Percentiles rank a stretch among this genome's conserved stretches.
Evolutionary conservation across 2,329 filamentous ascomycete genomes (phyloP).

Genomic region (Aspergillus sp.): DNA sequence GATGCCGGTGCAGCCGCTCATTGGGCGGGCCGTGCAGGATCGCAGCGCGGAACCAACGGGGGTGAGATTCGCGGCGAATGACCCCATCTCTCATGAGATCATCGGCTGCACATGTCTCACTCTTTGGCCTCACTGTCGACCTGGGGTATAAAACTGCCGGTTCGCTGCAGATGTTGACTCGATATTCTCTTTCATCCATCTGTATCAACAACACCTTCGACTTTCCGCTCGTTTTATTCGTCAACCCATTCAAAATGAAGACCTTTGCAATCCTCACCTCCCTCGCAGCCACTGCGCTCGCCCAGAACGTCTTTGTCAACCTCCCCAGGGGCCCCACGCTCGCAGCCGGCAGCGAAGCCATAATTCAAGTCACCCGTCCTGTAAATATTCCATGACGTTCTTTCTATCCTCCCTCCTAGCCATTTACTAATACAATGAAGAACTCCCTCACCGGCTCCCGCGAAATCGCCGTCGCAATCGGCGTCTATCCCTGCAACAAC

Average conservation of each 20-base stretch:
- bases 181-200: neutral
- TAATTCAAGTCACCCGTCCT: slow-evolving; percentile 36
- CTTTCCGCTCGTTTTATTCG: neutral
- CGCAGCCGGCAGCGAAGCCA: slow-evolving; percentile 26
- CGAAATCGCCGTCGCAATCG: slow-evolving; percentile 37
- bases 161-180: neutral
- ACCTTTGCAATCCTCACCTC: slow-evolving; percentile 23
- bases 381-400: slow-evolving; percentile 23
- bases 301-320: slow-evolving; percentile 34
- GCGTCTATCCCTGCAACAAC: slow-evolving; percentile 31
- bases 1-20: neutral
- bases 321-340: slow-evolving; percentile 28
- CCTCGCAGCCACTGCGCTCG: slow-evolving; percentile 29
- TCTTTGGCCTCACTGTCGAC: neutral
- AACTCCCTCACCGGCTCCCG: slow-evolving; percentile 32
- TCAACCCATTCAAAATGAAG: slow-evolving; percentile 28
- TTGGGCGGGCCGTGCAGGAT: neutral
- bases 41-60: neutral
- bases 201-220: neutral
- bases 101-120: neutral
- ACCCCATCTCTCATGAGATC: neutral
- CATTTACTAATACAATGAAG: slow-evolving; percentile 15
- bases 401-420: neutral
- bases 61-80: neutral
- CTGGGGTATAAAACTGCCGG: neutral